A percentile compares a stretch with the other conserved stretches of the same genome.
Evolutionary conservation across 768 basidiomycete genomes (phyloP).

Genomic region (Kwoniella pini): DNA sequence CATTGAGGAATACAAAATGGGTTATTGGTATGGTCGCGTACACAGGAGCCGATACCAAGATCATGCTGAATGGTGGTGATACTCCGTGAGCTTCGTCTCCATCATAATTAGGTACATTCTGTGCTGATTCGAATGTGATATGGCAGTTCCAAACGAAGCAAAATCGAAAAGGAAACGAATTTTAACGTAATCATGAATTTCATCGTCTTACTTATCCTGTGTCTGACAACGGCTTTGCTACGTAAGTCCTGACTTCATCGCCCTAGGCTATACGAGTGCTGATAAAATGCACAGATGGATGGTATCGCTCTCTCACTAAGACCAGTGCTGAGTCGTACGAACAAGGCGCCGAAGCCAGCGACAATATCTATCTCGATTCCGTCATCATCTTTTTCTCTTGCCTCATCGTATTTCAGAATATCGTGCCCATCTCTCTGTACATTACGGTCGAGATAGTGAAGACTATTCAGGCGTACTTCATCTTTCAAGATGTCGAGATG

Average conservation of each 20-base stretch:
- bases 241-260: slow-evolving; percentile 20
- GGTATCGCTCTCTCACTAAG: slow-evolving; percentile 63
- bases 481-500: slow-evolving; percentile 94
- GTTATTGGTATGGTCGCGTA: slow-evolving; percentile 90
- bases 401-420: slow-evolving; percentile 95
- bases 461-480: slow-evolving; percentile 95
- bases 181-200: slow-evolving; percentile 98
- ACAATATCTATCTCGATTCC: slow-evolving; percentile 67
- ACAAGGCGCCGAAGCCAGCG: slow-evolving; percentile 64
- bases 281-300: slow-evolving; percentile 61
- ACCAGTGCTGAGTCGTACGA: slow-evolving; percentile 78
- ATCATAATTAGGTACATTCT: not conserved
- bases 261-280: not conserved
- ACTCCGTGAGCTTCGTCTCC: slow-evolving; percentile 61
- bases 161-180: slow-evolving; percentile 91
- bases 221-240: slow-evolving; percentile 67
- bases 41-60: slow-evolving; percentile 74
- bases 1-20: slow-evolving; percentile 87
- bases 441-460: slow-evolving; percentile 98
- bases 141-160: slow-evolving; percentile 78
- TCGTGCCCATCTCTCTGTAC: slow-evolving; percentile 91
- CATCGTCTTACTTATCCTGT: slow-evolving; percentile 72
- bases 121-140: not conserved
- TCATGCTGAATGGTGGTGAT: slow-evolving; percentile 73
- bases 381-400: slow-evolving; percentile 88